Evolutionary conservation across 352 stramenopile species (phyloP).

Genomic region (Globisporangium solare): DNA sequence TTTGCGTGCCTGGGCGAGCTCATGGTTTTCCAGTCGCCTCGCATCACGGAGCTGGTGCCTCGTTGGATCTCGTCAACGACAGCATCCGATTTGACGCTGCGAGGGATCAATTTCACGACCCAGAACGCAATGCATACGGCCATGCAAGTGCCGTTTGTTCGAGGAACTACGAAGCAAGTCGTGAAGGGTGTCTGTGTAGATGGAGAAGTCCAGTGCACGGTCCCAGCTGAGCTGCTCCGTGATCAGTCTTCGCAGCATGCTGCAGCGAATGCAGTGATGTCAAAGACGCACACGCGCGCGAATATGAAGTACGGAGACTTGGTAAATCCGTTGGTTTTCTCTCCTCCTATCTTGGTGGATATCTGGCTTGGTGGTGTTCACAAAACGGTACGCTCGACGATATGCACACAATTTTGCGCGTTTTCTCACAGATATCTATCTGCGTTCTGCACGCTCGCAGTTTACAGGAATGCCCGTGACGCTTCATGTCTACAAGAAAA

Average conservation of each 20-base stretch:
- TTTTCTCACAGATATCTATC: neutral
- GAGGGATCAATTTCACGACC: conserved; percentile 56
- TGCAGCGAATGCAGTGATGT: neutral
- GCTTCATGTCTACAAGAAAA: conserved; percentile 48
- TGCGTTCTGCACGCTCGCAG: conserved; percentile 20
- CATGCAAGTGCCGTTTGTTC: conserved; percentile 44
- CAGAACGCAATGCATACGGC: conserved; percentile 9
- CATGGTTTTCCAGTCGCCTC: conserved; percentile 53
- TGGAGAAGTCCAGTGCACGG: conserved; percentile 29
- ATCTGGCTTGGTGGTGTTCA: conserved; percentile 56
- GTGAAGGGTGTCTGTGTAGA: conserved; percentile 30
- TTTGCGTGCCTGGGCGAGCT: conserved; percentile 41
- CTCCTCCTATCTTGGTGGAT: conserved; percentile 43
- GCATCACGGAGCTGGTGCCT: conserved; percentile 45
- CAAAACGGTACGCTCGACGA: conserved; percentile 31
- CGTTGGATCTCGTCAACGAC: conserved; percentile 43
- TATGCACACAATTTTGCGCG: neutral
- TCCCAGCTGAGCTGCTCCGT: conserved; percentile 27
- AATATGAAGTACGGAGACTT: neutral
- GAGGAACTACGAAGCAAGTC: conserved; percentile 14
- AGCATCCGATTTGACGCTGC: conserved; percentile 29
- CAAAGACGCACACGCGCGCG: too few relatives aligned
- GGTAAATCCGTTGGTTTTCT: conserved; percentile 3
- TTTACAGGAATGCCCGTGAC: conserved; percentile 47
- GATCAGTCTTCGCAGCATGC: neutral